Evolutionary conservation across 2,329 filamentous ascomycete species (phyloP).

Genomic region (Penicillium sp.): DNA sequence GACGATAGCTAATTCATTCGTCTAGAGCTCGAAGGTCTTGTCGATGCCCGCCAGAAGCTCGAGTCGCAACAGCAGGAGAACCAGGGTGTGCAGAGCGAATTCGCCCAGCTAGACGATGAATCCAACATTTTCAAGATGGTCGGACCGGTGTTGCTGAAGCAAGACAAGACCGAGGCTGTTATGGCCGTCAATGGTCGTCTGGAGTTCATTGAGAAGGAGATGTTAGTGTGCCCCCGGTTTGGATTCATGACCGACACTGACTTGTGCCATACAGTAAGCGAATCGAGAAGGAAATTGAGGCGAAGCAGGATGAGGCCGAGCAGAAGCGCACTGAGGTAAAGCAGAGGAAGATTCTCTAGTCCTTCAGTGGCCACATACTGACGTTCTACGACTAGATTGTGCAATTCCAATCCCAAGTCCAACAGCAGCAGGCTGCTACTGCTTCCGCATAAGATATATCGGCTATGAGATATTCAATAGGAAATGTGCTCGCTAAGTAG

Average conservation of each 20-base stretch:
- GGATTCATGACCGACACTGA: conserved; percentile 1
- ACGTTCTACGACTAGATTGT: conserved; percentile 33
- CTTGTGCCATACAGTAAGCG: conserved; percentile 53
- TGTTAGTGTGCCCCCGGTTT: conserved; percentile 58
- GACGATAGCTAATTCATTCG: conserved; percentile 11
- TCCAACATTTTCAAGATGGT: conserved; percentile 96
- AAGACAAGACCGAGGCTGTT: conserved; percentile 86
- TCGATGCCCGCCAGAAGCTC: conserved; percentile 83
- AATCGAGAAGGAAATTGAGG: conserved; percentile 66
- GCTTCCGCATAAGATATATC: conserved; percentile 31
- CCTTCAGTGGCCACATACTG: conserved; percentile 9
- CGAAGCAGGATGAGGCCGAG: conserved; percentile 65
- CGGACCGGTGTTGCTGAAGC: conserved; percentile 89
- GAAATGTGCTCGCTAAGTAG: not conserved
- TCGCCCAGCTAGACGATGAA: conserved; percentile 72
- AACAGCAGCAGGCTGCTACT: conserved; percentile 37
- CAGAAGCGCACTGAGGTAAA: conserved; percentile 65
- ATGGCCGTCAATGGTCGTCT: conserved; percentile 87
- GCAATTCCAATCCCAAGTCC: conserved; percentile 40
- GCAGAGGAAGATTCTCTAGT: not conserved
- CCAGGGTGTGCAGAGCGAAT: conserved; percentile 85
- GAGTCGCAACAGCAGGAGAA: conserved; percentile 95
- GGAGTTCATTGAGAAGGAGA: conserved; percentile 91
- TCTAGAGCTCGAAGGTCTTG: conserved; percentile 75
- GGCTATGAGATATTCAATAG: not conserved